Base-by-base conservation (phyloP, 805 yeast genomes). In the Candida yuanshanica region DNA sequence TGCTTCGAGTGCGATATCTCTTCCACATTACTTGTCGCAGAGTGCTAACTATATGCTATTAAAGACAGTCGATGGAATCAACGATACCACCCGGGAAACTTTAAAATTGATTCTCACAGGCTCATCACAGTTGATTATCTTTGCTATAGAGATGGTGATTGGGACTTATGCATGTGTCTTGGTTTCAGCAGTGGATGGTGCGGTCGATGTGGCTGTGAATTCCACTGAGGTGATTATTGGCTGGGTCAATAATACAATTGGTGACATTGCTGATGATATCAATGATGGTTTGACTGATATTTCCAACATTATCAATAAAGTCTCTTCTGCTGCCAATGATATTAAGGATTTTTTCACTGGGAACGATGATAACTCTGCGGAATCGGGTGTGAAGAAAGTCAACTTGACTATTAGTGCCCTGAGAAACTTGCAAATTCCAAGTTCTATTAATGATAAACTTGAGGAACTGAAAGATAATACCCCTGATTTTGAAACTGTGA, bases 161-260 rank as follows among this genome's bases (percentile, higher is more conserved):
- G 98, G 97, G 0, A 93, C 98, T 0, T 87, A 86, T 60, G 81
- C 83, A 0, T 93, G 99, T 60, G 66, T 93, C 12, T 58, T 88
- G 12, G 77, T 84, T 0, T 81, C 93, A 5, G 77, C 89, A 0
- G 68, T 90, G 7, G 81, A 77, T 52, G 86, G 90, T 4, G 73
- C 85, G 0, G 82, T 81, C 2, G 79, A 77, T 49, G 77, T 79
- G 23, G 95, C 95, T 0, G 58, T 85, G 2, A 83, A 85, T 54
- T 75, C 87, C 1, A 79, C 95, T 0, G 85, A 83, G 50, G 56
- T 72, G 1, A 65, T 87, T 1, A 69, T 89, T 7, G 57, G 59
- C 4, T 62, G 70, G 17, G 84, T 88, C 2, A 88, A 90, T 52
- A 63, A 63, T 1, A 79, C 93, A 0, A 58, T 87, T 2, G 60